Evolutionary conservation across 352 stramenopile genomes (phyloP).

Genomic region (Plasmopara muralis): DNA sequence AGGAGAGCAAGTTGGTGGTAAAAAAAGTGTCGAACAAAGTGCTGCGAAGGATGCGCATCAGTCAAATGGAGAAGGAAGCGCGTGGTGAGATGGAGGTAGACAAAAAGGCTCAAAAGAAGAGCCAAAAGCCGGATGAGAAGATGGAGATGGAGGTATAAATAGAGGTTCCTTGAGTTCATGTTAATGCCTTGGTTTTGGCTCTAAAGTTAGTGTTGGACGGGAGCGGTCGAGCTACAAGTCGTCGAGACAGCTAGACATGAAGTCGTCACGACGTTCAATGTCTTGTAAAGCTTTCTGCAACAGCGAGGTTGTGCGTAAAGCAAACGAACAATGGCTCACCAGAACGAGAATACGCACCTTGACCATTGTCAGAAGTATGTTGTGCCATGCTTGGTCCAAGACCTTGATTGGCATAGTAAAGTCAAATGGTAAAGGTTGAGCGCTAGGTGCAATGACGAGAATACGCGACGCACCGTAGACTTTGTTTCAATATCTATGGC

Average conservation of each 20-base stretch:
- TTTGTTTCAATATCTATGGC: constrained; percentile 56
- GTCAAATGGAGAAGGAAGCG: constrained; percentile 51
- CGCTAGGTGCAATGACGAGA: not conserved
- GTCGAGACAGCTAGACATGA: constrained; percentile 61
- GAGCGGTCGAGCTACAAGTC: constrained; percentile 28
- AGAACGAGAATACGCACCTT: constrained; percentile 25
- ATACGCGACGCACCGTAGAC: constrained; percentile 20
- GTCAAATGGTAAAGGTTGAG: not conserved
- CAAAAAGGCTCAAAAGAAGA: constrained; percentile 17
- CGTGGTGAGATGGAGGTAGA: constrained; percentile 41
- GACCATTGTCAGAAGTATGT: constrained; percentile 46
- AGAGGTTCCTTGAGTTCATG: not conserved
- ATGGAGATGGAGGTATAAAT: constrained; percentile 57
- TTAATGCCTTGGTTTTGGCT: not conserved
- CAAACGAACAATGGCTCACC: not conserved
- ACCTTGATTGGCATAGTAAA: constrained; percentile 19
- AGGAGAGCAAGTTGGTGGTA: constrained; percentile 45
- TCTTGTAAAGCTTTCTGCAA: constrained; percentile 60
- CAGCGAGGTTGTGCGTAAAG: not conserved
- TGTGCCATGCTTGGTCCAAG: constrained; percentile 49
- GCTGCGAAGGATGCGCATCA: constrained; percentile 51
- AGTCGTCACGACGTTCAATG: constrained; percentile 55
- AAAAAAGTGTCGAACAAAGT: constrained; percentile 79
- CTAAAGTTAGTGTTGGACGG: constrained; percentile 10
- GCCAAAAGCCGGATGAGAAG: constrained; percentile 27